Evolutionary conservation across 1,139 yeast genomes (phyloP).

Genomic region (Spathaspora jeffriesii): DNA sequence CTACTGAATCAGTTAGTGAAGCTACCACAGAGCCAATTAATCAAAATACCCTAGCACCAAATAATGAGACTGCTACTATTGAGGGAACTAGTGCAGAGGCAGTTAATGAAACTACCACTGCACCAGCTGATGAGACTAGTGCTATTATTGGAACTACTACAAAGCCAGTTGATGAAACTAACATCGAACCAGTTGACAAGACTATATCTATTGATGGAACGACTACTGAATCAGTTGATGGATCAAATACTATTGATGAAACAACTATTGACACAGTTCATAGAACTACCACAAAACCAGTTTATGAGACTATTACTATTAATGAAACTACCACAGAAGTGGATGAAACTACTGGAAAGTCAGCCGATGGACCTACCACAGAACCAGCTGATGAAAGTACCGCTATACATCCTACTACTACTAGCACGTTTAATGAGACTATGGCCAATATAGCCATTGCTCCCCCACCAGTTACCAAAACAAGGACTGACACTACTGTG

Average conservation of each 20-base stretch:
- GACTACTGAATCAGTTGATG: not conserved
- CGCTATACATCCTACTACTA: not conserved
- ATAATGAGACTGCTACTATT: too few relatives aligned
- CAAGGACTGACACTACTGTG: not conserved
- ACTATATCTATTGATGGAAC: too few relatives aligned
- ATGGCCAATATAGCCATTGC: not conserved
- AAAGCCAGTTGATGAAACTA: not conserved
- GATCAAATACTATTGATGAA: not conserved
- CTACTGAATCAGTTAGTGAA: too few relatives aligned
- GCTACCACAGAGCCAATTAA: too few relatives aligned
- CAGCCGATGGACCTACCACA: not conserved
- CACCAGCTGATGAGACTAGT: too few relatives aligned
- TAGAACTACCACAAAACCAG: not conserved
- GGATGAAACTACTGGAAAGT: not conserved
- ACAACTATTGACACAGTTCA: not conserved
- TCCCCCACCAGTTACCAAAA: not conserved
- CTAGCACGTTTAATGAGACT: not conserved
- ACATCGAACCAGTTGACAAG: not conserved
- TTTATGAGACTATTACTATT: not conserved
- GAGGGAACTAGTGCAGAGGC: too few relatives aligned
- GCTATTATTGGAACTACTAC: not conserved
- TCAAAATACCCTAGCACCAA: too few relatives aligned
- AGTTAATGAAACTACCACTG: too few relatives aligned
- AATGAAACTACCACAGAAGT: not conserved
- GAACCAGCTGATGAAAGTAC: not conserved